phyloP scores from a whole-genome alignment of 106 monocot species.

The Platanthera guangdongensis region DNA sequence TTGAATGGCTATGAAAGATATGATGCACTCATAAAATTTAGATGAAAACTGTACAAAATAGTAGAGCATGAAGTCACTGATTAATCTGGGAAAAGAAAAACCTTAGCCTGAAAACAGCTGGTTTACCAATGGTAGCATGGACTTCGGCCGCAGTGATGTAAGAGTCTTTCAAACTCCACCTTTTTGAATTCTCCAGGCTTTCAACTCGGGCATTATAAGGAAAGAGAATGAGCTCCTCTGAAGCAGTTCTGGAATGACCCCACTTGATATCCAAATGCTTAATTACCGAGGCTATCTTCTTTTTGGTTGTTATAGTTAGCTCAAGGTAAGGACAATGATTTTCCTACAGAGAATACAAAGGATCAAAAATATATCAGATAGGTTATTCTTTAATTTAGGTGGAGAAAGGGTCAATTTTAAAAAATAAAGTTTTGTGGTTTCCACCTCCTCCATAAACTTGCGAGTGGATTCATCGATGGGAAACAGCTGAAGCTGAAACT shows the following conservation, averaged over 20 bases:
- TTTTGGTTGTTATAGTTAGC: constrained; percentile 45
- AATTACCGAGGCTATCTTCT: constrained; percentile 71
- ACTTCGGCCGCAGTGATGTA: constrained; percentile 44
- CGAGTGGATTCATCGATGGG: constrained; percentile 53
- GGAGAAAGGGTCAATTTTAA: neutral
- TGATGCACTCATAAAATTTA: too few relatives aligned
- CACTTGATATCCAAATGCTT: constrained; percentile 61
- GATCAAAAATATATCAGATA: neutral
- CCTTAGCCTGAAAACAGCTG: constrained; percentile 57
- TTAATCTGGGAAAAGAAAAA: constrained; percentile 8
- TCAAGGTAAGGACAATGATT: constrained; percentile 63
- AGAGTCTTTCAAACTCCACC: constrained; percentile 44
- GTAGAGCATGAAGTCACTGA: neutral
- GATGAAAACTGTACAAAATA: too few relatives aligned
- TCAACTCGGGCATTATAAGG: constrained; percentile 28
- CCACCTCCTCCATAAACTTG: constrained; percentile 46
- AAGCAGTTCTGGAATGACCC: constrained; percentile 29
- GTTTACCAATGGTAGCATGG: constrained; percentile 40
- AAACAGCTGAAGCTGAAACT: constrained; percentile 65
- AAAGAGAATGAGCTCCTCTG: constrained; percentile 54
- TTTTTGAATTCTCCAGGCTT: constrained; percentile 23
- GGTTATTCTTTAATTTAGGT: neutral
- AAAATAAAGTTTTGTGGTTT: neutral
- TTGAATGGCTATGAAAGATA: too few relatives aligned
- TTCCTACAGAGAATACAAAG: constrained; percentile 23